Conservation (phyloP, 768 basidiomycete genomes). For the Multifurca ochricompacta region DNA sequence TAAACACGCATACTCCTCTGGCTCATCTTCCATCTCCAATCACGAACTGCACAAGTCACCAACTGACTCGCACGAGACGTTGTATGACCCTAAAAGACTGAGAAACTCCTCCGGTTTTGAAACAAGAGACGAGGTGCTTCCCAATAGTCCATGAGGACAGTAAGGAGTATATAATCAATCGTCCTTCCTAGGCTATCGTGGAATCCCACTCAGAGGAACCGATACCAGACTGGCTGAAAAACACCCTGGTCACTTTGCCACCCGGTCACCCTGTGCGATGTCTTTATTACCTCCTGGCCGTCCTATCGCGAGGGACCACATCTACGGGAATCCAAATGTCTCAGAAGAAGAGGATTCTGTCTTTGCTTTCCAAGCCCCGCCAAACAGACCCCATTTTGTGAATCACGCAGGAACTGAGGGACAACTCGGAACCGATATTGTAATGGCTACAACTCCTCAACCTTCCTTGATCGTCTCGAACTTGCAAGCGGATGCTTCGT, state of each 20-base stretch:
- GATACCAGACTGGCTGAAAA: constrained; percentile 50
- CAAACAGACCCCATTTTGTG: neutral
- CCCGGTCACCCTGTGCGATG: constrained; percentile 41
- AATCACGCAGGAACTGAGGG: neutral
- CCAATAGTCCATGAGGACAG: neutral
- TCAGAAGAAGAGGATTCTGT: constrained; percentile 11
- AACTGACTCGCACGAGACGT: constrained; percentile 33
- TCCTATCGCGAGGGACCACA: neutral
- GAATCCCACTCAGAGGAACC: constrained; percentile 24
- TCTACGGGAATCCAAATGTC: neutral
- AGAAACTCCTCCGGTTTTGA: constrained; percentile 38
- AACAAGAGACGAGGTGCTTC: constrained; percentile 28
- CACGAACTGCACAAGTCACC: constrained; percentile 36
- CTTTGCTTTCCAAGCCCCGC: constrained; percentile 15
- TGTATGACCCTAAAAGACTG: constrained; percentile 27
- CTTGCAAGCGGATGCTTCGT: neutral
- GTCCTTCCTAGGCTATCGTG: neutral
- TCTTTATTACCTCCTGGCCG: constrained; percentile 24
- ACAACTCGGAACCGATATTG: neutral
- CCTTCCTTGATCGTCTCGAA: neutral
- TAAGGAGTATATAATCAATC: neutral
- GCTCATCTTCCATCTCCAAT: constrained; percentile 40
- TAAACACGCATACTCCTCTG: constrained; percentile 32
- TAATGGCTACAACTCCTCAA: neutral
- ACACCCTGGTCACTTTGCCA: constrained; percentile 42